Conservation (phyloP, 2,329 filamentous ascomycete genomes). For the Aspergillus aculeatinus region DNA sequence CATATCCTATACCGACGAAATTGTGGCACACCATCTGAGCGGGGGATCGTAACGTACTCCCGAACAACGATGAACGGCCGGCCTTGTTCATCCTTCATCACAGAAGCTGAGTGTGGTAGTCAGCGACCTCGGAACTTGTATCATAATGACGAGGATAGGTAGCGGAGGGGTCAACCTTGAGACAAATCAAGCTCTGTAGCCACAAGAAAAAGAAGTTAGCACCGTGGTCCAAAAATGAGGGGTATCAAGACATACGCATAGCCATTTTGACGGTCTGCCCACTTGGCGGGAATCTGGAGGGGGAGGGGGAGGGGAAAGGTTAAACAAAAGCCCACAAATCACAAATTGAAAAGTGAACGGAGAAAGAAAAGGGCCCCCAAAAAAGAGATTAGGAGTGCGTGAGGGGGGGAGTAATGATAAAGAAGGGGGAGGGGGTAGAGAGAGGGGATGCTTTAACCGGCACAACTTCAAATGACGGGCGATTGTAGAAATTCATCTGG, state of each 20-base stretch:
- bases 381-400: constrained; percentile 18
- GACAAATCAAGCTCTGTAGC: constrained; percentile 49
- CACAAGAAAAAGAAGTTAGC: constrained; percentile 26
- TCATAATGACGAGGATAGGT: neutral
- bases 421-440: constrained; percentile 26
- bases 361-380: constrained; percentile 8
- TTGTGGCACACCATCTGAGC: constrained; percentile 1
- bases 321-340: constrained; percentile 6
- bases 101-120: constrained; percentile 51
- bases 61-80: constrained; percentile 96
- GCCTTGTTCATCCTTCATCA: constrained; percentile 97
- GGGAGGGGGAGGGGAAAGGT: constrained; percentile 14
- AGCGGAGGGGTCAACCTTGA: constrained; percentile 36
- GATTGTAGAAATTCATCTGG: constrained; percentile 34
- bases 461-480: constrained; percentile 16
- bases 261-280: constrained; percentile 46
- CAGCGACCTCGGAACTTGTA: constrained; percentile 17
- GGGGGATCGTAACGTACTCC: constrained; percentile 66
- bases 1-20: neutral
- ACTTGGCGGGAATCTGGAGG: constrained; percentile 26
- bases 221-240: constrained; percentile 31
- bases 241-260: constrained; percentile 46
- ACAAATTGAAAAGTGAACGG: constrained; percentile 9
- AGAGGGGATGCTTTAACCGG: constrained; percentile 7
- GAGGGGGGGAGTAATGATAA: constrained; percentile 17